These are phyloP conservation scores for Cicer arietinum DNA, from an alignment of 306 rosid genomes.

Conservation along the genomic window DNA sequence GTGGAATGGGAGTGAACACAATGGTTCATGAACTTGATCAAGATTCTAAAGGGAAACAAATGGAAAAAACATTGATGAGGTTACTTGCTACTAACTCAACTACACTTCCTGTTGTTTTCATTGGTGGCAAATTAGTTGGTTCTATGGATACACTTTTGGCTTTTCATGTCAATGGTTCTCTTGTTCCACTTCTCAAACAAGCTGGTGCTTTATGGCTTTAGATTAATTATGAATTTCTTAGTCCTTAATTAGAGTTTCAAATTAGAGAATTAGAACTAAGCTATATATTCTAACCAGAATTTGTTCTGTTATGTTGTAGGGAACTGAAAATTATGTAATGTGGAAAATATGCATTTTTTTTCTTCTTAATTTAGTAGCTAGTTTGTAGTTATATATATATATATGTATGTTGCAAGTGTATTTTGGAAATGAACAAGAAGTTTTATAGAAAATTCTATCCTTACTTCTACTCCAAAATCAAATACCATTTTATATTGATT, in stretches of 20 bases:
- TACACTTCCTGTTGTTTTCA: conserved; percentile 71
- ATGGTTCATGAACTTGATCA: conserved; percentile 77
- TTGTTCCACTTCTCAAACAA: conserved; percentile 88
- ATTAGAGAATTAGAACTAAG: too few species aligned
- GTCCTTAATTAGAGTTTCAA: neutral
- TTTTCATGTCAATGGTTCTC: conserved; percentile 81
- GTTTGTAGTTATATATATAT: conserved; percentile 42
- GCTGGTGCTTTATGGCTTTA: conserved; percentile 95
- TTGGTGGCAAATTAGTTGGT: conserved; percentile 87
- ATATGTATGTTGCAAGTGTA: too few species aligned
- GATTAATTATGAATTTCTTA: neutral
- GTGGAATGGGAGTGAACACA: conserved; percentile 71
- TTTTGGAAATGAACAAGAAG: too few species aligned
- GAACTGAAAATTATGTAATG: too few species aligned
- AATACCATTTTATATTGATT: too few species aligned
- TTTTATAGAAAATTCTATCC: too few species aligned
- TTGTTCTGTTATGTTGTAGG: too few species aligned
- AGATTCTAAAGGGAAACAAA: conserved; percentile 47
- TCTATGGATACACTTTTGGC: conserved; percentile 90
- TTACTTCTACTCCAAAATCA: too few species aligned
- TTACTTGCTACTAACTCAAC: conserved; percentile 59
- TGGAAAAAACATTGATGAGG: conserved; percentile 53
- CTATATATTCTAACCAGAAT: too few species aligned
- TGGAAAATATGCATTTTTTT: too few species aligned
- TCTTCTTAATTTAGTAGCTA: too few species aligned